Percentiles rank a stretch among this genome's conserved stretches.
Evolutionary conservation across 208 protist species (phyloP).

Genomic region (Trypanosoma cruzi): DNA sequence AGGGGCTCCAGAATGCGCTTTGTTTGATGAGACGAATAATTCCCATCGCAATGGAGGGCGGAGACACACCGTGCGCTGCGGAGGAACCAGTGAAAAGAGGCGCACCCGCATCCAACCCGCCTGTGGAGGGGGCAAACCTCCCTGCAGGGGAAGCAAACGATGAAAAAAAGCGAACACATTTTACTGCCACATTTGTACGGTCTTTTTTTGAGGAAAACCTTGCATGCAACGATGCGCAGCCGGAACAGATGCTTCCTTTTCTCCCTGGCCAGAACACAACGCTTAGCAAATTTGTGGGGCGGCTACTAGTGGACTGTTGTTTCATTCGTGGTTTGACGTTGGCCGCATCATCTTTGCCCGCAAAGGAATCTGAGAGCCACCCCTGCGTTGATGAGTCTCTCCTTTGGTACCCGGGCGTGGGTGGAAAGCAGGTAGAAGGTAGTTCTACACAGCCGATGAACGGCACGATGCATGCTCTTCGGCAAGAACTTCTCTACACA

Average conservation of each 20-base stretch:
- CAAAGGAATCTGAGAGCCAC: slow-evolving; percentile 30
- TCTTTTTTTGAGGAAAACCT: slow-evolving; percentile 75
- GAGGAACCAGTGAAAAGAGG: neutral
- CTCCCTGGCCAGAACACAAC: slow-evolving; percentile 39
- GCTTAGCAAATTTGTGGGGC: slow-evolving; percentile 52
- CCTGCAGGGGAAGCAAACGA: neutral
- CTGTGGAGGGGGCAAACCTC: slow-evolving; percentile 16
- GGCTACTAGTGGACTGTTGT: slow-evolving; percentile 84
- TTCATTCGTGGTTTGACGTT: slow-evolving; percentile 81
- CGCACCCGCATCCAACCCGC: neutral
- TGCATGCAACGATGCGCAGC: slow-evolving; percentile 63
- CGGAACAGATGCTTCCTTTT: slow-evolving; percentile 41
- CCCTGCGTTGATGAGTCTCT: slow-evolving; percentile 49
- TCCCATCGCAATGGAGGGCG: slow-evolving; percentile 70
- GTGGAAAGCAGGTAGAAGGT: slow-evolving; percentile 12
- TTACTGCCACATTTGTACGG: slow-evolving; percentile 63
- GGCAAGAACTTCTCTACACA: slow-evolving; percentile 54
- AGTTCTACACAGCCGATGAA: slow-evolving; percentile 6
- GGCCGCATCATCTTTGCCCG: neutral
- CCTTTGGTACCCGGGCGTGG: slow-evolving; percentile 72
- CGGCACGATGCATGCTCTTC: slow-evolving; percentile 30
- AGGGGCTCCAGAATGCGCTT: slow-evolving; percentile 52
- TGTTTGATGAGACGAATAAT: slow-evolving; percentile 60
- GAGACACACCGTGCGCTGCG: slow-evolving; percentile 31
- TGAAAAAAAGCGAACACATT: slow-evolving; percentile 30